These are phyloP conservation scores for Aureobasidium sp. DNA, from an alignment of 2,329 filamentous ascomycete genomes.

Conservation along the genomic window DNA sequence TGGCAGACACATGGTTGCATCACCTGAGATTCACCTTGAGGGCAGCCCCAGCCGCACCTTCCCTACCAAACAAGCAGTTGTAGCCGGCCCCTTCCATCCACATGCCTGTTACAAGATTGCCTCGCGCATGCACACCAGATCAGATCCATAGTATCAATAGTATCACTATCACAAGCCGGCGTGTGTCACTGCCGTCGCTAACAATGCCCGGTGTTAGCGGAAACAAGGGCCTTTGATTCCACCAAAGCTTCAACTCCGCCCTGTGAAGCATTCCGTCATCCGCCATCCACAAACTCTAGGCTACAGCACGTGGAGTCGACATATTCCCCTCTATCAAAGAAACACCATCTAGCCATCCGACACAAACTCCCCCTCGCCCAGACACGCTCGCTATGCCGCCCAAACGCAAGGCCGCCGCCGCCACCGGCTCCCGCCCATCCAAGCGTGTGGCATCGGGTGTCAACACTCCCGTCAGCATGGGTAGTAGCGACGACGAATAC, in stretches of 20 bases:
- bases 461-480: constrained; percentile 34
- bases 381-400: constrained; percentile 24
- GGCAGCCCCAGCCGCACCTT: constrained; percentile 1
- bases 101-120: too few species aligned
- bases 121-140: neutral
- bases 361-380: neutral
- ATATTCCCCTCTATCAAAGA: neutral
- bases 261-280: neutral
- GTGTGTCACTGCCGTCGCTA: neutral
- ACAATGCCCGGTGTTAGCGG: constrained; percentile 2
- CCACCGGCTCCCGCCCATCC: constrained; percentile 27
- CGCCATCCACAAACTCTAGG: neutral
- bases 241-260: neutral
- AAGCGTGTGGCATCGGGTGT: constrained; percentile 34
- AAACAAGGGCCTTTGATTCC: neutral
- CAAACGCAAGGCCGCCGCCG: constrained; percentile 30
- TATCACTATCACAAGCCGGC: neutral
- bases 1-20: constrained; percentile 7
- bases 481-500: constrained; percentile 51
- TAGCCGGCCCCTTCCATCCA: neutral
- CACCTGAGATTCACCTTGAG: neutral
- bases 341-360: neutral
- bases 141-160: too few species aligned
- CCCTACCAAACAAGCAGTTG: constrained; percentile 1
- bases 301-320: neutral